Percentiles rank a stretch among this genome's conserved stretches.
Evolutionary conservation across 2,329 filamentous ascomycete species (phyloP).

Genomic region (Alternaria dauci): DNA sequence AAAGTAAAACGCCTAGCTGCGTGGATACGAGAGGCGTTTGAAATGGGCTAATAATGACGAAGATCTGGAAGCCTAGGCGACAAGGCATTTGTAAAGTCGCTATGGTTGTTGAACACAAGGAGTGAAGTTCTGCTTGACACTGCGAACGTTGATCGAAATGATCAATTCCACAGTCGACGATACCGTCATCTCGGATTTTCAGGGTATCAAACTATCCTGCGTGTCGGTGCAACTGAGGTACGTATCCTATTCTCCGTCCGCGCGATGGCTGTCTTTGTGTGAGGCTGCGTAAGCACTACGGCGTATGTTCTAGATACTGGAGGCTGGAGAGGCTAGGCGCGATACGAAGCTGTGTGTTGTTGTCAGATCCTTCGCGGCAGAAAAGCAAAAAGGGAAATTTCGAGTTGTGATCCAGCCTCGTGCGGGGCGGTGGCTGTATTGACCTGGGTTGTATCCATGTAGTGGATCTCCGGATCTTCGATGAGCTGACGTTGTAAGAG

Average conservation of each 20-base stretch:
- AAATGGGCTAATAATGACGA: slow-evolving; percentile 28
- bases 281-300: slow-evolving; percentile 8
- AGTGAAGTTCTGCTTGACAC: background rate
- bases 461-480: slow-evolving; percentile 7
- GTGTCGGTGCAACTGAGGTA: background rate
- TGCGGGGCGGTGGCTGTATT: slow-evolving; percentile 1
- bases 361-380: slow-evolving; percentile 8
- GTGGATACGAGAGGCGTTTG: slow-evolving; percentile 7
- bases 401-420: slow-evolving; percentile 6
- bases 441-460: background rate
- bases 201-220: background rate
- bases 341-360: slow-evolving; percentile 13
- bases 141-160: background rate
- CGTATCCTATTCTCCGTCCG: background rate
- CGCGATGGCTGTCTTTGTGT: background rate
- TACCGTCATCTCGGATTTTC: background rate
- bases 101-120: background rate
- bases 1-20: slow-evolving; percentile 28
- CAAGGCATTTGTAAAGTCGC: background rate
- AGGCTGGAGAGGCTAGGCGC: background rate
- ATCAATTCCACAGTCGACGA: background rate
- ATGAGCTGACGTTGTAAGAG: background rate
- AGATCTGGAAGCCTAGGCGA: slow-evolving; percentile 2
- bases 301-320: background rate
- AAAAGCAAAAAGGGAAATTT: slow-evolving; percentile 8